Percentiles rank a stretch among this genome's conserved stretches.
Evolutionary conservation across 352 stramenopile species (phyloP).

Genomic region (Globisporangium mamillatum): DNA sequence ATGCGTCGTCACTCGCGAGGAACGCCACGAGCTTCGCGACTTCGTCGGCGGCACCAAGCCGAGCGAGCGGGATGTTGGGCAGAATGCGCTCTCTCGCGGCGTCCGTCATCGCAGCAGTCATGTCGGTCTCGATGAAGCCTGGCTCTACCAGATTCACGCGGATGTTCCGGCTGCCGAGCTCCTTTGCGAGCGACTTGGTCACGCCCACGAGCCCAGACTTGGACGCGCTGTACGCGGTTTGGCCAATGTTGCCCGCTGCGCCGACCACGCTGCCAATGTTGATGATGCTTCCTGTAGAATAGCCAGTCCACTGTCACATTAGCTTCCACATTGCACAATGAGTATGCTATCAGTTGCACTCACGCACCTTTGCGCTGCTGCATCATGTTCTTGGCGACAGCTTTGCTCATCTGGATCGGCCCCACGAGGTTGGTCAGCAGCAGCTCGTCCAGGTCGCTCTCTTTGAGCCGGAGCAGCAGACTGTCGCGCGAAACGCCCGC

Average conservation of each 20-base stretch:
- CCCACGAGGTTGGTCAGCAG: conserved; percentile 77
- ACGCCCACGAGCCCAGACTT: conserved; percentile 76
- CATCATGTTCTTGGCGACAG: conserved; percentile 76
- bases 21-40: conserved; percentile 81
- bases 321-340: neutral
- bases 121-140: conserved; percentile 81
- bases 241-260: conserved; percentile 63
- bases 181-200: conserved; percentile 79
- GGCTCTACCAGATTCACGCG: conserved; percentile 88
- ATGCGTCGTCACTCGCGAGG: conserved; percentile 65
- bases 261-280: conserved; percentile 85
- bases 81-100: conserved; percentile 47
- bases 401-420: conserved; percentile 71
- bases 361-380: conserved; percentile 42
- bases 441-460: conserved; percentile 62
- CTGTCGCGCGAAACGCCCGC: conserved; percentile 69
- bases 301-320: neutral
- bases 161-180: conserved; percentile 81
- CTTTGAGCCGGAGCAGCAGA: conserved; percentile 61
- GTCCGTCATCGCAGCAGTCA: conserved; percentile 65
- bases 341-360: neutral
- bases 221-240: conserved; percentile 80
- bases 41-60: conserved; percentile 65
- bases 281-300: conserved; percentile 57
- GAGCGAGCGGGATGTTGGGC: conserved; percentile 49